A percentile compares a stretch with the other conserved stretches of the same genome.
These are phyloP conservation scores for Barnettozyma pratensis DNA, from an alignment of 805 yeast genomes.

Conservation along the genomic window DNA sequence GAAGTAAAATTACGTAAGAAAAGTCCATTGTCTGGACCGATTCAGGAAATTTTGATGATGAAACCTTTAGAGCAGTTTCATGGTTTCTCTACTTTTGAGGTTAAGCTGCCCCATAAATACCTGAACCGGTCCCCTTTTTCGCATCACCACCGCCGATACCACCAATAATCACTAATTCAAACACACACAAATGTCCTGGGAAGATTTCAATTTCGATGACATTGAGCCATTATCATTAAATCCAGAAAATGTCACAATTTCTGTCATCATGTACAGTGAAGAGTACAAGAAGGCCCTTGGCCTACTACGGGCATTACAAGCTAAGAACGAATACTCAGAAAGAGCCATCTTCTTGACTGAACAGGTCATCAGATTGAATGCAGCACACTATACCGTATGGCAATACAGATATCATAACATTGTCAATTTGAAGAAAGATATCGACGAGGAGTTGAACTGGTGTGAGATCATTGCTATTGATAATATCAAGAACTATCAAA, in stretches of 20 bases:
- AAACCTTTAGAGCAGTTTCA: too few species aligned
- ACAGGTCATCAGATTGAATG: slow-evolving; percentile 57
- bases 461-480: slow-evolving; percentile 67
- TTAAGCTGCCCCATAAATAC: too few species aligned
- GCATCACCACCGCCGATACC: too few species aligned
- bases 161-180: not conserved
- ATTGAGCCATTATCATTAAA: slow-evolving; percentile 37
- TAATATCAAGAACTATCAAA: slow-evolving; percentile 88
- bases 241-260: slow-evolving; percentile 43
- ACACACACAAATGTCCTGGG: slow-evolving; percentile 9
- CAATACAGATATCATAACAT: slow-evolving; percentile 56
- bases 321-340: slow-evolving; percentile 54
- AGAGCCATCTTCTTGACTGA: slow-evolving; percentile 69
- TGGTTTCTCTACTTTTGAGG: too few species aligned
- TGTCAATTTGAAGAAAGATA: slow-evolving; percentile 30
- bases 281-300: slow-evolving; percentile 66
- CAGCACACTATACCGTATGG: slow-evolving; percentile 95
- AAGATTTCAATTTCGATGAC: slow-evolving; percentile 35
- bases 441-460: slow-evolving; percentile 66
- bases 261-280: slow-evolving; percentile 66
- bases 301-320: slow-evolving; percentile 53
- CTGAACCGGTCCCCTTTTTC: too few species aligned
- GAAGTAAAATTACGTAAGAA: not conserved
- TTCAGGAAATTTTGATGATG: not conserved
- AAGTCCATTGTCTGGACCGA: not conserved